Base-by-base conservation (phyloP, 345 rosid genomes). In the Bruguiera gymnorhiza region DNA sequence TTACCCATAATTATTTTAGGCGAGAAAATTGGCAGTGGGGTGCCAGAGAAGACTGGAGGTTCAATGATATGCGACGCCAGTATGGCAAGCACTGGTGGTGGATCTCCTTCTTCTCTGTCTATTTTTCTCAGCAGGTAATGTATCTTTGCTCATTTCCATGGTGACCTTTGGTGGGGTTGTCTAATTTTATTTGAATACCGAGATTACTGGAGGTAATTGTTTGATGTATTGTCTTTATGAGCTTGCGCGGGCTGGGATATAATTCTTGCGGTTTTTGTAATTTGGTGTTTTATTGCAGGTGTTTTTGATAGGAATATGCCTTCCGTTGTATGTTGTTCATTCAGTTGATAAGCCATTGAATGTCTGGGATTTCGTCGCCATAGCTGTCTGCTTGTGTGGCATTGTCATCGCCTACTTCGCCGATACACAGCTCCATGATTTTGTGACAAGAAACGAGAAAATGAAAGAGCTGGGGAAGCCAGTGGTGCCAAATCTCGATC, bases 21-120 rank as follows among this genome's bases (percentile, higher is more conserved):
- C 89, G 99, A 51, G 99, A 92, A 77, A 89, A 88, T 20, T 95
- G 99, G 99, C 87, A 86, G 74, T 95, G 90, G 92, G 97, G 99
- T 29, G 96, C 92, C 60, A 82, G 97, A 71, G 99, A 95, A 59
- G 99, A 95, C 73, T 95, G 99, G 99, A 79, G 99, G 60, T 95
- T 95, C 82, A 79, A 76, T 27, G 97, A 95, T 68, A 80, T 95
- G 88, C 74, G 96, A 26, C 73, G 75, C 23, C 92, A 92, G 73
- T 92, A 91, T 43, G 99, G 97, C 37, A 87, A 82, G 50, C 84
- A 84, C 31, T 95, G 98, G 98, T 89, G 96, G 92, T 94, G 97
- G 97, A 72, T 89, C 55, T 94, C 97, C 46, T 94, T 94, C 80
- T 92, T 95, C 72, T 79, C 96, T 19, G 89, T 95, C 39, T 95